Evolutionary conservation across 352 stramenopile genomes (phyloP), one percentile per base, ranked within the genome.

Genomic region (Phytophthora podocarpi): DNA sequence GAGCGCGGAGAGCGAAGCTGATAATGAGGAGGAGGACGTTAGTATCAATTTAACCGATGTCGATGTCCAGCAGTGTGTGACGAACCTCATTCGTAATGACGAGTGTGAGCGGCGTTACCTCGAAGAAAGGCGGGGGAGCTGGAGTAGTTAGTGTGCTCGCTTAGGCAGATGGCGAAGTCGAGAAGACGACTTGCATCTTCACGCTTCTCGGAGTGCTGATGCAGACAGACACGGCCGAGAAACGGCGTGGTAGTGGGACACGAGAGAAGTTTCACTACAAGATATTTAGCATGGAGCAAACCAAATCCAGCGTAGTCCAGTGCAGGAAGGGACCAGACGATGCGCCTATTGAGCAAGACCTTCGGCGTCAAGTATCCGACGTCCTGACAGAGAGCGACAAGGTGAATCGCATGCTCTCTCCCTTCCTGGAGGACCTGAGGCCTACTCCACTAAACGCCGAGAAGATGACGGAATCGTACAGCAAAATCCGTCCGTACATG

Each of bases 111-210:
- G 37, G 37, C 1, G 37, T 27, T 45, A 21, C 20, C 18, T 27
- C 23, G 37, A 28, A 16, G 18, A n/a, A n/a, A n/a, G n/a, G n/a
- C n/a, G 5, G 40, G 51, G 28, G 35, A 47, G 26, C 7, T 57
- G 5, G 35, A 57, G 34, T 47, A 9, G 49, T n/a, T 57, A 24
- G 7, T 21, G 15, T 48, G 7, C 18, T 58, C 49, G n/a, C 27
- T 58, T 1, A n/a, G 6, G 1, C 49, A 47, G 24, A 32, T 48
- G 26, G 12, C 35, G 7, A 56, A 46, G 35, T 24, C 23, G 24
- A 40, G 5, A 58, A 39, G 12, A 48, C 26, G 10, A 58, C 36
- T 6, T 48, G 51, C 18, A 43, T 35, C n/a, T 35, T 43, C 2
- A 60, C 40, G 15, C 23, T 39, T 21, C 9, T 43, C 1, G 40